A percentile compares a stretch with the other conserved stretches of the same genome.
Conservation (phyloP, 2,329 filamentous ascomycete species). For the Colletotrichum sublineola region DNA sequence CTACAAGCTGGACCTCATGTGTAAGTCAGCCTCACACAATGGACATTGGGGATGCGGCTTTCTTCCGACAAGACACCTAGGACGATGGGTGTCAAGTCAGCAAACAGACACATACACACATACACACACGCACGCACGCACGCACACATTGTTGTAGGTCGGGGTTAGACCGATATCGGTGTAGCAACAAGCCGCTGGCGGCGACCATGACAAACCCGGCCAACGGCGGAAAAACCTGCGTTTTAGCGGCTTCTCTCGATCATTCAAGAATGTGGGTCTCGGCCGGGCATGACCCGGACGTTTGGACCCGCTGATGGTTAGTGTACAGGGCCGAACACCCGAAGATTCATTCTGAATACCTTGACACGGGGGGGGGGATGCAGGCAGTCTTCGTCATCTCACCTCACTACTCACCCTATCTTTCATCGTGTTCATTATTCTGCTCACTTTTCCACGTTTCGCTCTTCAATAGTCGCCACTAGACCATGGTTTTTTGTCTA, state of each 20-base stretch:
- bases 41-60: not conserved
- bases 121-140: too few relatives aligned
- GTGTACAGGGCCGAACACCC: slow-evolving; percentile 28
- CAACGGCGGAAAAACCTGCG: slow-evolving; percentile 28
- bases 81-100: not conserved
- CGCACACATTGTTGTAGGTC: slow-evolving; percentile 1
- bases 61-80: too few relatives aligned
- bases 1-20: not conserved
- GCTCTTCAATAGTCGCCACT: not conserved
- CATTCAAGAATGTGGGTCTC: slow-evolving; percentile 34
- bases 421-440: not conserved
- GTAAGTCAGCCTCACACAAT: not conserved
- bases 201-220: slow-evolving; percentile 10
- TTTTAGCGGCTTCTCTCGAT: slow-evolving; percentile 32
- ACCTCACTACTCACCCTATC: slow-evolving; percentile 5
- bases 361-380: not conserved
- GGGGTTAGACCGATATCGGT: slow-evolving; percentile 30
- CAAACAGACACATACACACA: too few relatives aligned
- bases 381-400: slow-evolving; percentile 9
- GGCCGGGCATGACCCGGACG: slow-evolving; percentile 23
- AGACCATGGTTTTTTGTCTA: not conserved
- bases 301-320: slow-evolving; percentile 11
- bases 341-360: slow-evolving; percentile 29
- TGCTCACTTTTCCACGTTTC: not conserved
- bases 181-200: slow-evolving; percentile 18